A percentile compares a stretch with the other conserved stretches of the same genome.
These are phyloP conservation scores for Tylopilus felleus DNA, from an alignment of 768 basidiomycete genomes.

Conservation along the genomic window DNA sequence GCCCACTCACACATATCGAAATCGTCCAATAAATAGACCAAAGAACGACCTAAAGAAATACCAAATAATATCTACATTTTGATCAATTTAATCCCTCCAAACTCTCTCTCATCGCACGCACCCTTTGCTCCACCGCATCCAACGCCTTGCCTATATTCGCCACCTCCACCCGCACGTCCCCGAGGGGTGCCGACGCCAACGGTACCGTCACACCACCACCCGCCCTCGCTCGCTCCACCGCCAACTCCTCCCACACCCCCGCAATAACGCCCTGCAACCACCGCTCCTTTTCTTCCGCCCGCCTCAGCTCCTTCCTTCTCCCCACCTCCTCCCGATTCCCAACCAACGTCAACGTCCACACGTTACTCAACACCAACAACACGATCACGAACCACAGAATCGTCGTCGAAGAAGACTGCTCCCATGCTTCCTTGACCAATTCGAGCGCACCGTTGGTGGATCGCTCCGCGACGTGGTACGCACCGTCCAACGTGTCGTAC, in stretches of 20 bases:
- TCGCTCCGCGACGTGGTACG: constrained; percentile 64
- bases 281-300: constrained; percentile 65
- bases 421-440: constrained; percentile 77
- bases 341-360: constrained; percentile 59
- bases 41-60: background rate
- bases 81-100: constrained; percentile 33
- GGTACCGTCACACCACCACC: constrained; percentile 15
- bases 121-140: constrained; percentile 56
- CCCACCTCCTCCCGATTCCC: constrained; percentile 46
- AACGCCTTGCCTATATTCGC: constrained; percentile 46
- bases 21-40: background rate
- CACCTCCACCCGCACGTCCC: constrained; percentile 47
- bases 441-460: constrained; percentile 73
- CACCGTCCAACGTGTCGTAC: constrained; percentile 80
- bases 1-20: too few relatives aligned
- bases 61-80: background rate
- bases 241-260: constrained; percentile 70
- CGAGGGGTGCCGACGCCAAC: constrained; percentile 17
- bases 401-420: constrained; percentile 67
- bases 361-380: constrained; percentile 69
- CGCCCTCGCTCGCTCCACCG: constrained; percentile 38
- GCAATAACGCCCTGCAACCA: constrained; percentile 72
- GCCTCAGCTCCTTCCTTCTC: constrained; percentile 45
- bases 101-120: constrained; percentile 45
- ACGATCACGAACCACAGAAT: constrained; percentile 73